Evolutionary conservation across 352 stramenopile genomes (phyloP).

Genomic region (Pythium phragmitis): DNA sequence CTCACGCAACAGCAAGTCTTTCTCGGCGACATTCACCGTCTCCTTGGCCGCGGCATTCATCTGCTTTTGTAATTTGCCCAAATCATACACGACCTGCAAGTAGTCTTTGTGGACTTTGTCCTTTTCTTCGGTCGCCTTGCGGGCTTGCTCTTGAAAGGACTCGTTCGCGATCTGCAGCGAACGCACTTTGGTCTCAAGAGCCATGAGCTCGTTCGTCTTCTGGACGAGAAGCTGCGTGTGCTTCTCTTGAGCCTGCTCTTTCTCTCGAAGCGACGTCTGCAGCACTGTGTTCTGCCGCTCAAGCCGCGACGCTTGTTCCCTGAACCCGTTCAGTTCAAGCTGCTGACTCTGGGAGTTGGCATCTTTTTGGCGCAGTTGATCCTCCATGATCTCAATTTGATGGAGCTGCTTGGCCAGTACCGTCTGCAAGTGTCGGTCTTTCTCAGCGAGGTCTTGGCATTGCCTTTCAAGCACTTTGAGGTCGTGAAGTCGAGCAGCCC

Average conservation of each 20-base stretch:
- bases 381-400: slow-evolving; percentile 19
- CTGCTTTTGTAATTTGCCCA: slow-evolving; percentile 46
- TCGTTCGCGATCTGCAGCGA: slow-evolving; percentile 39
- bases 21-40: slow-evolving; percentile 28
- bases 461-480: slow-evolving; percentile 5
- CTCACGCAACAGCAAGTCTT: slow-evolving; percentile 36
- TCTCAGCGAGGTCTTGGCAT: slow-evolving; percentile 16
- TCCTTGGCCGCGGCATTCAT: slow-evolving; percentile 41
- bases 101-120: slow-evolving; percentile 53
- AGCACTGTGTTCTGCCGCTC: slow-evolving; percentile 30
- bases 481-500: not conserved
- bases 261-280: slow-evolving; percentile 24
- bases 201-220: slow-evolving; percentile 31
- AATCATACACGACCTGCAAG: slow-evolving; percentile 45
- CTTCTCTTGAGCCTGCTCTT: slow-evolving; percentile 30
- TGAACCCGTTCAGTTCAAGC: slow-evolving; percentile 22
- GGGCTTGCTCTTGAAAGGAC: slow-evolving; percentile 31
- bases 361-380: slow-evolving; percentile 25
- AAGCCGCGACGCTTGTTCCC: slow-evolving; percentile 23
- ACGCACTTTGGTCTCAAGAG: slow-evolving; percentile 30
- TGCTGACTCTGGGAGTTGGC: slow-evolving; percentile 8
- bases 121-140: slow-evolving; percentile 34
- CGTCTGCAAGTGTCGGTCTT: slow-evolving; percentile 13
- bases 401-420: slow-evolving; percentile 21
- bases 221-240: slow-evolving; percentile 26